A percentile compares a stretch with the other conserved stretches of the same genome.
phyloP scores from a whole-genome alignment of 139 green algal genomes.

The Chlorella sp. region DNA sequence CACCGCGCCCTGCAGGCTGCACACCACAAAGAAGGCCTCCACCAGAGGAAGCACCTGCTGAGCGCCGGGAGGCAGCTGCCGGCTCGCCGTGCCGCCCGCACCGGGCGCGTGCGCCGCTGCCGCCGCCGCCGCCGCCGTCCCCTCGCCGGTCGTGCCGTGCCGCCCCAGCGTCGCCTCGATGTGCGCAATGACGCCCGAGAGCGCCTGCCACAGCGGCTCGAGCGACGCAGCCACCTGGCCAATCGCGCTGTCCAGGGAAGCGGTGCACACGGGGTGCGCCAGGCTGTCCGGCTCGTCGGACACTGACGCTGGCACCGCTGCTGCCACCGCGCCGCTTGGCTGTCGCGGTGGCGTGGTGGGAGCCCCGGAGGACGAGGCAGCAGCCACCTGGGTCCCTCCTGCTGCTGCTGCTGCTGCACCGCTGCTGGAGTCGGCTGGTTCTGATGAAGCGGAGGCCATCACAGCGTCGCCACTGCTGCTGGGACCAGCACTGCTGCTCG shows the following conservation, averaged over 20 bases:
- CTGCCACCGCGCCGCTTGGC: not conserved
- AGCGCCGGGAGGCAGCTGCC: slow-evolving; percentile 64
- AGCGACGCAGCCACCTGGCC: slow-evolving; percentile 18
- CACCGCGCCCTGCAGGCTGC: slow-evolving; percentile 34
- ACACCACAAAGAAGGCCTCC: slow-evolving; percentile 91
- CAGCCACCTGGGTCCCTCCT: slow-evolving; percentile 1
- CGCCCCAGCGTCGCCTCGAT: slow-evolving; percentile 31
- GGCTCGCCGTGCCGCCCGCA: slow-evolving; percentile 11
- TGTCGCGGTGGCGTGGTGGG: not conserved
- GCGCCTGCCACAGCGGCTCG: slow-evolving; percentile 47
- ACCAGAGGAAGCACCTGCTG: slow-evolving; percentile 75
- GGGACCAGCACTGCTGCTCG: slow-evolving; percentile 3
- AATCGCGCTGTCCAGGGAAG: slow-evolving; percentile 12
- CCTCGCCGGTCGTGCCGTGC: not conserved
- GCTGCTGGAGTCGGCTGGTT: too few species aligned
- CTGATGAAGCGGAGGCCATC: too few species aligned
- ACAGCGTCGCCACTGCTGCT: too few species aligned
- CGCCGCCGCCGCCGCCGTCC: slow-evolving; percentile 3
- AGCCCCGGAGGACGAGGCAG: not conserved
- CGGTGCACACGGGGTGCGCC: not conserved
- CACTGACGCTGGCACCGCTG: not conserved
- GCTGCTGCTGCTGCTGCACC: slow-evolving; percentile 1
- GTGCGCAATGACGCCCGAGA: slow-evolving; percentile 35
- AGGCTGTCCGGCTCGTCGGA: not conserved
- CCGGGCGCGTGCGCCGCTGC: slow-evolving; percentile 12